These are phyloP conservation scores for Xylaria multiplex DNA, from an alignment of 2,329 filamentous ascomycete species.

Conservation along the genomic window DNA sequence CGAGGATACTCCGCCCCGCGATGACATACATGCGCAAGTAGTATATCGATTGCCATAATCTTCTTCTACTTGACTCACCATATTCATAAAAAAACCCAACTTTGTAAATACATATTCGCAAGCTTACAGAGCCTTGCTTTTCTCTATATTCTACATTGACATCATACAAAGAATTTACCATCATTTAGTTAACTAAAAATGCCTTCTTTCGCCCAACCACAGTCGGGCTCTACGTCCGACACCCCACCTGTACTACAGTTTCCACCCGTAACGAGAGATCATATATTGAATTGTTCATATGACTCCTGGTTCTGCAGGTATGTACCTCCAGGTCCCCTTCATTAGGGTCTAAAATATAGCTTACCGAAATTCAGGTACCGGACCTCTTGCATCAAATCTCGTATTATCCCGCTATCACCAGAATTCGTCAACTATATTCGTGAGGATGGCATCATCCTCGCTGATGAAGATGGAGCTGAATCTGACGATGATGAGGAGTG, in stretches of 20 bases:
- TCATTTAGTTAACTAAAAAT: constrained; percentile 31
- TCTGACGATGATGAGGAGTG: constrained; percentile 64
- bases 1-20: constrained; percentile 32
- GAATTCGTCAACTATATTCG: constrained; percentile 87
- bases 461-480: constrained; percentile 73
- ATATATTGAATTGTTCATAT: constrained; percentile 95
- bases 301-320: constrained; percentile 88
- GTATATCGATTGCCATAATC: background rate
- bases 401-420: constrained; percentile 79
- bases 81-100: background rate
- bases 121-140: background rate
- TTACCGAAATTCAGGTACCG: constrained; percentile 69
- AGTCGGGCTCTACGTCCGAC: constrained; percentile 38
- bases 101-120: background rate
- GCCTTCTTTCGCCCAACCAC: constrained; percentile 43
- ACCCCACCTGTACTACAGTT: constrained; percentile 59
- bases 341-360: background rate
- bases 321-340: constrained; percentile 33
- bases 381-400: constrained; percentile 82
- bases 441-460: constrained; percentile 91
- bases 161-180: background rate
- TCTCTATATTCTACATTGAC: background rate
- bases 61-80: constrained; percentile 26
- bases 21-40: constrained; percentile 6
- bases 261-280: constrained; percentile 82